Base-by-base conservation (phyloP, 768 basidiomycete genomes). In the Russula emetica region DNA sequence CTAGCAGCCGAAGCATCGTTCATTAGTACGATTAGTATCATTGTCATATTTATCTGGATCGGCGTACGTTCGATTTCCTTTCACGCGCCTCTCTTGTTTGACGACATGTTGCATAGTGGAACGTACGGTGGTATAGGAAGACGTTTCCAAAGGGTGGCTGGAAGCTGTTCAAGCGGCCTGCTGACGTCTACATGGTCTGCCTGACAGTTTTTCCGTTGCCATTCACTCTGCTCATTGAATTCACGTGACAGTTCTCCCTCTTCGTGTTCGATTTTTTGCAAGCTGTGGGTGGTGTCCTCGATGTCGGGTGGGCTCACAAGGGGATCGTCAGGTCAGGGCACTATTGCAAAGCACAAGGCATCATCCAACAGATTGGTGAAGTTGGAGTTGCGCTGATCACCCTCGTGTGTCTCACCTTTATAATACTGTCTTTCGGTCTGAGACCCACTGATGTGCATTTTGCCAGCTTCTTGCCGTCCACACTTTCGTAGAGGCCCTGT, bases 291-390 rank as follows among this genome's bases (percentile, higher is more conserved):
- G 74, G 75, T 20, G 70, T 75, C 13, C 63, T 78, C 64, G 73
- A 78, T 60, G 59, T 76, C 8, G 72, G 70, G 63, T 79, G 78
- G 77, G 69, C 78, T 10, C 62, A 71, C 44, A 58, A 66, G 7
- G 77, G 78, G 10, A 68, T 69, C 20, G 76, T 79, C 3, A 67
- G 72, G 34, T 66, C 64, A 1, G 76, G 77, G 7, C 20, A 52
- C 0, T 79, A 72, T 60, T 80, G 78, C 64, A 71, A 71, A 7
- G 72, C 76, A 0, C 78, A 80, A 67, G 76, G 77, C n/a, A 69
- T 75, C 51, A 63, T 80, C 6, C 75, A 78, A 63, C 76, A 79
- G 60, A 58, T 79, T 0, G 79, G 80, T 10, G 80, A 80, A 57
- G 74, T 78, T 4, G 75, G 74, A 26, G 77, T 76, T 2, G 78